Evolutionary conservation across 2,329 filamentous ascomycete genomes (phyloP).

Genomic region (Botryotinia globosa): DNA sequence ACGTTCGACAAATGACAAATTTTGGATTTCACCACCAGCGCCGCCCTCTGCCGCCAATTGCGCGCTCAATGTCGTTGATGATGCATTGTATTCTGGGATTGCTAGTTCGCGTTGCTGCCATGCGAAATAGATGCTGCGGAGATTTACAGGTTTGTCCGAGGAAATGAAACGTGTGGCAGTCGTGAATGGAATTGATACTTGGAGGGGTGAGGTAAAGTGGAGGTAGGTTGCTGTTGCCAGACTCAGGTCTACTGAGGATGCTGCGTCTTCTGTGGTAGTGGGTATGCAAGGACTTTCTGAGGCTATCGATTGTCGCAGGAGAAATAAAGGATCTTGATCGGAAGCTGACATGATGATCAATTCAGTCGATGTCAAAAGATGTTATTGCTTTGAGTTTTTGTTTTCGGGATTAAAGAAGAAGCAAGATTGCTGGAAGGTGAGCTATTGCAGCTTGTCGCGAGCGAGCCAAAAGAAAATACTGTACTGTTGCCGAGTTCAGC

Average conservation of each 20-base stretch:
- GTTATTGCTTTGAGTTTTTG: not conserved
- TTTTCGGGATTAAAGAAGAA: not conserved
- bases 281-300: slow-evolving; percentile 67
- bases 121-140: slow-evolving; percentile 94
- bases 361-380: slow-evolving; percentile 19
- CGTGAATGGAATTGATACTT: slow-evolving; percentile 65
- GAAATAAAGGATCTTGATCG: slow-evolving; percentile 70
- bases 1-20: slow-evolving; percentile 86
- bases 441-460: slow-evolving; percentile 19
- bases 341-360: slow-evolving; percentile 43
- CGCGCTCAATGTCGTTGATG: slow-evolving; percentile 76
- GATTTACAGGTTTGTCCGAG: slow-evolving; percentile 69
- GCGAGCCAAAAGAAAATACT: slow-evolving; percentile 19
- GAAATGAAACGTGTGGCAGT: slow-evolving; percentile 83
- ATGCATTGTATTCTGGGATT: slow-evolving; percentile 87
- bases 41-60: slow-evolving; percentile 57
- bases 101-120: slow-evolving; percentile 91
- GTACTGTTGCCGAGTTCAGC: slow-evolving; percentile 20
- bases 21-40: slow-evolving; percentile 69
- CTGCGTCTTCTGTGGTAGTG: slow-evolving; percentile 64
- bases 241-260: slow-evolving; percentile 54
- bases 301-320: slow-evolving; percentile 80
- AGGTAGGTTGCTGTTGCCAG: slow-evolving; percentile 78
- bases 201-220: slow-evolving; percentile 62
- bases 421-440: slow-evolving; percentile 14